These are phyloP conservation scores for Cymodocea nodosa DNA, from an alignment of 116 monocot genomes.

Conservation along the genomic window DNA sequence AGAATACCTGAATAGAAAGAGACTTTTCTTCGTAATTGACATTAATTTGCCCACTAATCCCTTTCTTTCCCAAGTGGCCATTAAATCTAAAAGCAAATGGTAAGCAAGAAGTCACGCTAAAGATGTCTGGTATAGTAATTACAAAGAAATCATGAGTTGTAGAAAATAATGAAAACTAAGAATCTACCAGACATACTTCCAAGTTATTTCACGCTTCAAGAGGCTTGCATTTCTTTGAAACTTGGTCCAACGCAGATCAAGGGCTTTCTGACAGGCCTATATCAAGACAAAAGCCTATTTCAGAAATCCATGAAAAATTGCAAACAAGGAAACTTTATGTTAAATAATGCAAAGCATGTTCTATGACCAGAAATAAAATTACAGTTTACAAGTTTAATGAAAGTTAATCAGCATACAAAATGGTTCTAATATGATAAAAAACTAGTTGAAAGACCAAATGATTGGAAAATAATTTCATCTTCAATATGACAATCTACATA, in stretches of 20 bases:
- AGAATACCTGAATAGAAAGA: conserved; percentile 69
- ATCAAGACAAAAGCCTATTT: not conserved
- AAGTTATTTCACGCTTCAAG: conserved; percentile 83
- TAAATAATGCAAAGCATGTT: too few species aligned
- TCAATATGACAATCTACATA: too few species aligned
- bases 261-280: conserved; percentile 25
- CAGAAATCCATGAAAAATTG: not conserved
- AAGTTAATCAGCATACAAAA: too few species aligned
- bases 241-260: conserved; percentile 84
- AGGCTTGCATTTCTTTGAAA: conserved; percentile 76
- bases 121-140: not conserved
- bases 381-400: too few species aligned
- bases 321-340: not conserved
- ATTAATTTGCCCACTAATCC: conserved; percentile 78
- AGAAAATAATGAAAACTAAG: not conserved
- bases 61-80: conserved; percentile 87
- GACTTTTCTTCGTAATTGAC: conserved; percentile 73
- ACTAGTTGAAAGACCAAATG: too few species aligned
- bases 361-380: too few species aligned
- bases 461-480: too few species aligned
- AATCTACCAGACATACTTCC: conserved; percentile 56
- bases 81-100: conserved; percentile 58
- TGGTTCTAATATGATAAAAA: too few species aligned
- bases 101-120: not conserved
- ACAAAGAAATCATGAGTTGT: not conserved